Evolutionary conservation across 805 yeast species (phyloP), one percentile per base, ranked within the genome.

Genomic region (Cyberlindnera maclurae): DNA sequence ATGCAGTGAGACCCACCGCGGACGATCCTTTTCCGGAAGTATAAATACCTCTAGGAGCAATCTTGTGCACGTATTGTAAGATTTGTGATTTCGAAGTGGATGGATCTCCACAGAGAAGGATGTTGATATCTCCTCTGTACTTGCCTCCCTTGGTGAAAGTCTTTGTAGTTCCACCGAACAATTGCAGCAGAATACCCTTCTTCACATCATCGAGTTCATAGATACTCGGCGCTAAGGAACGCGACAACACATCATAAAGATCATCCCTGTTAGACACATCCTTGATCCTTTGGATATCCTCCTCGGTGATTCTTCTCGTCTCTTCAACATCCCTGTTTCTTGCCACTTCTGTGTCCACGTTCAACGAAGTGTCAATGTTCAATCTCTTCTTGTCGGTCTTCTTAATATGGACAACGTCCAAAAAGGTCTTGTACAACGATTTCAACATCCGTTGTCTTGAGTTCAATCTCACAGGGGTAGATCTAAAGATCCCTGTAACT

Each of bases 21-120:
- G 98, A 93, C 1, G 97, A 88, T 37, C 98, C 98, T 55, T 93
- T 93, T 62, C 99, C 99, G 1, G 97, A 89, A 4, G 99, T 93
- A 62, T 89, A 93, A 29, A 93, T 86, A 50, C 98, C 98, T 58
- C 98, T 73, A 33, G 99, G 99, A 1, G 98, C 95, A 50, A 93
- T 93, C 55, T 89, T 86, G 64, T 93, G 98, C 31, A 93, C 97
- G 51, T 93, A 93, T 56, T 88, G 95, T 48, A 93, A 69, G 33
- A 93, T 64, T 62, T 93, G 99, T 3, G 98, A 93, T 59, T 93
- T 93, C 11, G 97, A 80, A 2, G 99, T 93, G 9, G 97, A 90
- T 2, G 99, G 99, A 59, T 93, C 99, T 51, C 99, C 99, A 66
- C 97, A 90, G 31, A 93, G 68, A 40, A 93, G 64, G 35, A 93